Evolutionary conservation across 2,329 filamentous ascomycete genomes (phyloP), one percentile per base, ranked within the genome.

Genomic region (Colletotrichum sp.): DNA sequence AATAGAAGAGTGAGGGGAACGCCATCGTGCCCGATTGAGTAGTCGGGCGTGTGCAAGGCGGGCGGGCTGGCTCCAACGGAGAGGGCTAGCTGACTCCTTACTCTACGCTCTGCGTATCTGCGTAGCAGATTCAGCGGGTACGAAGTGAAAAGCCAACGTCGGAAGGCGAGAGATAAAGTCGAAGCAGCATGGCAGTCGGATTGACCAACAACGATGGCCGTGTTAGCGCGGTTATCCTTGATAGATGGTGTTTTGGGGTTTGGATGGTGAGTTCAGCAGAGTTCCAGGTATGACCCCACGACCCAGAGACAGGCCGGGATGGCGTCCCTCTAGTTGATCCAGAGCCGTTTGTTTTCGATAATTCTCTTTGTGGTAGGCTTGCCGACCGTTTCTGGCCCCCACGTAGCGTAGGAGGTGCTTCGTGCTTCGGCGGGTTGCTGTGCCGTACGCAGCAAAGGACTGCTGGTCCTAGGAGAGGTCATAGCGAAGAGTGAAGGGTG

Each of bases 381-480:
- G 52, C 72, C 61, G 64, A 68, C 57, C 63, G 69, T 64, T 64
- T 59, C 24, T n/a, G 64, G 70, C 70, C 73, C 70, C 73, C 70
- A 64, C 48, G 70, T 60, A 65, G 21, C 13, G 63, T n/a, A 32
- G 21, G 43, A 71, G 67, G 48, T 60, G 59, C 64, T 48, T 59
- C 57, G 43, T 52, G 43, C 43, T 52, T 52, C 43, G 43, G 43
- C 43, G 43, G 64, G 65, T 28, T 48, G 59, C 34, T 69, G 30
- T 18, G 57, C 59, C 73, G 65, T 74, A 52, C 43, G 74, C 64
- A 71, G 71, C 70, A 60, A 60, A 26, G 43, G 24, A 36, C 67
- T 48, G 48, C 32, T 65, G 21, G 39, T 30, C 57, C 73, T 69
- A 59, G 74, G 68, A 43, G 59, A 63, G 61, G 74, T 63, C 43